phyloP scores from a whole-genome alignment of 805 yeast genomes.

The Suhomyces pyralidae region DNA sequence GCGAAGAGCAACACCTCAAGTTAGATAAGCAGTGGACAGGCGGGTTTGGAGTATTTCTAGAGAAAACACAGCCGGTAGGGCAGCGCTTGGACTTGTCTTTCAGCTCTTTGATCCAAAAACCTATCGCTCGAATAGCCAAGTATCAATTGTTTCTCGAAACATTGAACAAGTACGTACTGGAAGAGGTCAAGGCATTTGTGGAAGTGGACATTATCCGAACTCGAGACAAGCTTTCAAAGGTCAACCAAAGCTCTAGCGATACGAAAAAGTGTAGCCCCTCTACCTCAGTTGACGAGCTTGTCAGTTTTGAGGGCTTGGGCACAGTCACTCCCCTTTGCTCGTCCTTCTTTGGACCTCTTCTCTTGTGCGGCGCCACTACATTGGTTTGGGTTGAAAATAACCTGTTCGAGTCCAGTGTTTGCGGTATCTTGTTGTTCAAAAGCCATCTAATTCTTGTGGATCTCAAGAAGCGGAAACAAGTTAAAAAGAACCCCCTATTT shows the following conservation, averaged over 20 bases:
- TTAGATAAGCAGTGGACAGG: constrained; percentile 18
- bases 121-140: constrained; percentile 48
- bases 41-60: constrained; percentile 35
- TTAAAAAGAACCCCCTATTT: constrained; percentile 36
- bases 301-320: background rate
- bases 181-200: constrained; percentile 10
- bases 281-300: constrained; percentile 12
- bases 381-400: constrained; percentile 36
- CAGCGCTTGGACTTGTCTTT: constrained; percentile 49
- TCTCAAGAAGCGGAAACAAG: constrained; percentile 18
- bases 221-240: constrained; percentile 20
- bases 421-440: constrained; percentile 46
- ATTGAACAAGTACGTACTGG: constrained; percentile 27
- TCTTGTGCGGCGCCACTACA: constrained; percentile 42
- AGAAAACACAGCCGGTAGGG: constrained; percentile 38
- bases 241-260: constrained; percentile 22
- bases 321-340: constrained; percentile 22
- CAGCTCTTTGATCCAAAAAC: constrained; percentile 51
- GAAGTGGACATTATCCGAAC: constrained; percentile 13
- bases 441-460: constrained; percentile 45
- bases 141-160: constrained; percentile 51
- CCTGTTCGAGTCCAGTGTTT: constrained; percentile 10
- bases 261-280: constrained; percentile 20
- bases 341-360: constrained; percentile 47
- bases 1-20: background rate